phyloP scores from a whole-genome alignment of 805 yeast genomes.

The Kluyveromyces siamensis region DNA sequence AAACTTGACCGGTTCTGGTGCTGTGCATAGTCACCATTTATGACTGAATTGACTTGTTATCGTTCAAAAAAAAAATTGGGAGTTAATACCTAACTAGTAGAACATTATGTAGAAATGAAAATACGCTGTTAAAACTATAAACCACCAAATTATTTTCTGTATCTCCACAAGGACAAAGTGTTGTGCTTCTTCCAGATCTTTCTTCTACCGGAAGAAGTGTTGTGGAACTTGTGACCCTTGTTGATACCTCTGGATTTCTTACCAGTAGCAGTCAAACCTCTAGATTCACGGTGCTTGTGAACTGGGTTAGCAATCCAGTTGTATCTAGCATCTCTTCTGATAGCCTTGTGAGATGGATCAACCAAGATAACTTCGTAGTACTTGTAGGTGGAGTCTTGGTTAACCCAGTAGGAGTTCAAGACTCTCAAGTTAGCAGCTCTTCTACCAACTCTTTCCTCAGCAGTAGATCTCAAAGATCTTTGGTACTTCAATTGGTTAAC shows the following conservation, averaged over 20 bases:
- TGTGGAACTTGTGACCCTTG: conserved; percentile 99
- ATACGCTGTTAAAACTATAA: not conserved
- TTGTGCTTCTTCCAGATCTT: conserved; percentile 99
- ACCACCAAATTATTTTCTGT: conserved; percentile 62
- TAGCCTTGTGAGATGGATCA: conserved; percentile 97
- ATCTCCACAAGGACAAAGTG: conserved; percentile 98
- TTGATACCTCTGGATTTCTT: conserved; percentile 99
- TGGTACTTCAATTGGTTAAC: conserved; percentile 98
- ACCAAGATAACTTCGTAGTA: conserved; percentile 96
- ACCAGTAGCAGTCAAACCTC: conserved; percentile 98
- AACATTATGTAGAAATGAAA: not conserved
- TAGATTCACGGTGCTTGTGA: conserved; percentile 99
- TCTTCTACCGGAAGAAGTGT: conserved; percentile 97
- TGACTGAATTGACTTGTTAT: too few species aligned
- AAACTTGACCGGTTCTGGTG: too few species aligned
- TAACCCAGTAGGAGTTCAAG: conserved; percentile 99
- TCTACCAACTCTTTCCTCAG: conserved; percentile 99
- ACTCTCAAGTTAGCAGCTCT: conserved; percentile 98
- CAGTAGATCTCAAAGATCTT: conserved; percentile 94
- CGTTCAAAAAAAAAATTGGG: not conserved
- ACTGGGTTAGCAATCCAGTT: conserved; percentile 99
- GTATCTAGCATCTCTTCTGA: conserved; percentile 97
- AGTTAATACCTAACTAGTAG: not conserved
- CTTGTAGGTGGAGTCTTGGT: conserved; percentile 99
- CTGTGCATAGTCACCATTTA: too few species aligned